Conservation (phyloP, 2,329 filamentous ascomycete species). For the Neofusicoccum parvum region DNA sequence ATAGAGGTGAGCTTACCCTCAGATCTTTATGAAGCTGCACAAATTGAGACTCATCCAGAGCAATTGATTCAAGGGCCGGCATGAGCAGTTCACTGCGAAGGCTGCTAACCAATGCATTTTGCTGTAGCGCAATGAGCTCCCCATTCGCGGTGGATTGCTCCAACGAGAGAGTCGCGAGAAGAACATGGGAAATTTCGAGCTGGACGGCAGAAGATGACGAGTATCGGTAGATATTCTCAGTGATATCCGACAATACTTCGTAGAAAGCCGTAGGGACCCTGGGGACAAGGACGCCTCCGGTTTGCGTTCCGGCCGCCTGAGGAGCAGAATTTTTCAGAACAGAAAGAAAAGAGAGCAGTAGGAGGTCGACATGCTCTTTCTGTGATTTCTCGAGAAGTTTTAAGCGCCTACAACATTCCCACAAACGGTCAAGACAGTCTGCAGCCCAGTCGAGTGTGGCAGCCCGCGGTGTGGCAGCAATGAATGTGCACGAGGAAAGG, state of each 20-base stretch:
- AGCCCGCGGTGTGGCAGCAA: background rate
- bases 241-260: conserved; percentile 1
- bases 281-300: background rate
- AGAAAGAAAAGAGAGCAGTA: conserved; percentile 7
- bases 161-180: background rate
- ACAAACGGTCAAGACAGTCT: conserved; percentile 5
- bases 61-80: conserved; percentile 25
- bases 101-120: background rate
- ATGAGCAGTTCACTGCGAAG: conserved; percentile 10
- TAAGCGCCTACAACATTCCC: background rate
- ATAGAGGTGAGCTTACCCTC: conserved; percentile 30
- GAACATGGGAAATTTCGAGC: background rate
- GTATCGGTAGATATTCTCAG: background rate
- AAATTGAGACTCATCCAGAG: conserved; percentile 27
- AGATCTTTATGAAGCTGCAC: conserved; percentile 32
- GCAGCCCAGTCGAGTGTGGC: background rate
- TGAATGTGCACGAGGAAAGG: background rate
- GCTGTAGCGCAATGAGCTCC: background rate
- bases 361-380: background rate
- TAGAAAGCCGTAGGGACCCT: background rate
- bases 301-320: background rate
- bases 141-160: background rate
- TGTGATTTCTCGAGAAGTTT: background rate
- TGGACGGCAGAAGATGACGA: background rate
- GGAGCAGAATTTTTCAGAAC: background rate